A percentile compares a stretch with the other conserved stretches of the same genome.
Evolutionary conservation across 2,329 filamentous ascomycete species (phyloP).

Genomic region (Dendryphion nanum): DNA sequence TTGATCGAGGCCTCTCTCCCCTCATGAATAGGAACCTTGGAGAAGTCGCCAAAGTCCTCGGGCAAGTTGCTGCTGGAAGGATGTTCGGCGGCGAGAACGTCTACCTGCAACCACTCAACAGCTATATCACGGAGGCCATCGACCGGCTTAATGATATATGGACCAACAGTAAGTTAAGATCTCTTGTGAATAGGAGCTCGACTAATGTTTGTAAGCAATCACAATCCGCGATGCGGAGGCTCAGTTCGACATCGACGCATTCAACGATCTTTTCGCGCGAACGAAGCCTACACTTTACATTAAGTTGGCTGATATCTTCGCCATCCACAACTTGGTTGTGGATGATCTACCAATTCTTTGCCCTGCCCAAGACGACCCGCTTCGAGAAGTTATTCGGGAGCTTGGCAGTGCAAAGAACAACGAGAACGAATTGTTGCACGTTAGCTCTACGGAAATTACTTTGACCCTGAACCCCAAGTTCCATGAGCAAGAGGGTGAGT

Average conservation of each 20-base stretch:
- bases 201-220: constrained; percentile 64
- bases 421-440: constrained; percentile 86
- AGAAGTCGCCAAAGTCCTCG: constrained; percentile 87
- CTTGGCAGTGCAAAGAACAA: constrained; percentile 95
- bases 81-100: constrained; percentile 93
- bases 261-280: constrained; percentile 95
- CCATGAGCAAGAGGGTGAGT: constrained; percentile 72
- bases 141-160: constrained; percentile 75
- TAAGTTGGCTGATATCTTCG: constrained; percentile 96
- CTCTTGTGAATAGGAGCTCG: constrained; percentile 19
- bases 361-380: constrained; percentile 76
- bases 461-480: constrained; percentile 88
- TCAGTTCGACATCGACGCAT: constrained; percentile 98
- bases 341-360: constrained; percentile 76
- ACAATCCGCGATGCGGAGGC: constrained; percentile 81
- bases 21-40: constrained; percentile 89
- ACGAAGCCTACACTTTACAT: constrained; percentile 98
- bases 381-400: constrained; percentile 89
- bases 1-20: constrained; percentile 84
- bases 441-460: constrained; percentile 84
- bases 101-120: constrained; percentile 92
- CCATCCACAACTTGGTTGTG: constrained; percentile 85
- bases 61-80: constrained; percentile 83
- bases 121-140: constrained; percentile 82
- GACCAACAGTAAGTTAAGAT: constrained; percentile 60